Evolutionary conservation across 768 basidiomycete genomes (phyloP).

Genomic region (Boletus reticuloceps): DNA sequence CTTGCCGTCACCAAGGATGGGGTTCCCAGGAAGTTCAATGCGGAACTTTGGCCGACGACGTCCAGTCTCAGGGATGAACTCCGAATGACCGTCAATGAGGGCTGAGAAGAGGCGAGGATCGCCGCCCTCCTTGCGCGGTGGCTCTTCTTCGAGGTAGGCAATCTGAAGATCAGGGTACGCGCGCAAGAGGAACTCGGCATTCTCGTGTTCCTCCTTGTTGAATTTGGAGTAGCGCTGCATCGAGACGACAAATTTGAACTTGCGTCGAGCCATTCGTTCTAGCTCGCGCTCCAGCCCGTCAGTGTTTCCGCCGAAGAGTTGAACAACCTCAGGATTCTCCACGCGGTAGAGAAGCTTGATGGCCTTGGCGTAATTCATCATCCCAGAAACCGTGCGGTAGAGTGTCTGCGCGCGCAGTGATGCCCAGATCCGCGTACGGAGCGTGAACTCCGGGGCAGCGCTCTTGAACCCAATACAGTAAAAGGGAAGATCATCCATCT

Average conservation of each 20-base stretch:
- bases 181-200: slow-evolving; percentile 94
- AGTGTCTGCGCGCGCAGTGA: slow-evolving; percentile 97
- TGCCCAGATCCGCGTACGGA: slow-evolving; percentile 99
- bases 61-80: slow-evolving; percentile 87
- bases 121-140: slow-evolving; percentile 89
- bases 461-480: slow-evolving; percentile 99
- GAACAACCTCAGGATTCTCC: slow-evolving; percentile 98
- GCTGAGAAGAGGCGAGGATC: slow-evolving; percentile 95
- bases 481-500: slow-evolving; percentile 92
- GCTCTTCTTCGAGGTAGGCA: slow-evolving; percentile 97
- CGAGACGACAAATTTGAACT: slow-evolving; percentile 99
- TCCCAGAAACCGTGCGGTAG: slow-evolving; percentile 97
- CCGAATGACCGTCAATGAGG: slow-evolving; percentile 96
- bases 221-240: slow-evolving; percentile 99
- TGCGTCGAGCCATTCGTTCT: slow-evolving; percentile 95
- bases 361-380: slow-evolving; percentile 99
- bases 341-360: slow-evolving; percentile 99
- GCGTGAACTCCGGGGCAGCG: slow-evolving; percentile 95
- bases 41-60: slow-evolving; percentile 94
- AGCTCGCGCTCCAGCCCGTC: slow-evolving; percentile 95
- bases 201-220: slow-evolving; percentile 99
- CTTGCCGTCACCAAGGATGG: slow-evolving; percentile 98
- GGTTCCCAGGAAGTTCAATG: slow-evolving; percentile 97
- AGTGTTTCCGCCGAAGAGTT: slow-evolving; percentile 95
- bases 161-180: slow-evolving; percentile 99